Conservation (phyloP, 1,139 yeast genomes). For the Suhomyces maxii region DNA sequence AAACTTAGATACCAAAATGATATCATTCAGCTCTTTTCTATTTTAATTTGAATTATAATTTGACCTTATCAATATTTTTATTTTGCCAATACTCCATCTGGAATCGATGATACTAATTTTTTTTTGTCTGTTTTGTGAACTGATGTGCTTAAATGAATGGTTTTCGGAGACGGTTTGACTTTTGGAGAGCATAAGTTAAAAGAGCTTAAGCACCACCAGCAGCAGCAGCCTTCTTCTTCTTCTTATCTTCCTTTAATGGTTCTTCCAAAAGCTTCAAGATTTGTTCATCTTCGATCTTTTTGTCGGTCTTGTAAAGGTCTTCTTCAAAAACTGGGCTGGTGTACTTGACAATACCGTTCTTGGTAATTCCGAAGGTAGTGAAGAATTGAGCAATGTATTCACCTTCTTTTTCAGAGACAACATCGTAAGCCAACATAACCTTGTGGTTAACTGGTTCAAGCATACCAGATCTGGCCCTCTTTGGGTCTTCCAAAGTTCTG, state of each 20-base stretch:
- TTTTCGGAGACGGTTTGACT: too few species aligned
- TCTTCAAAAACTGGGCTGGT: slow-evolving; percentile 60
- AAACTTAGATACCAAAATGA: too few species aligned
- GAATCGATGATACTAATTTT: too few species aligned
- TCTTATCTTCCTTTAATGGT: slow-evolving; percentile 54
- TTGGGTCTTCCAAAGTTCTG: slow-evolving; percentile 66
- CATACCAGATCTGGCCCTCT: slow-evolving; percentile 74
- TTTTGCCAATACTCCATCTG: too few species aligned
- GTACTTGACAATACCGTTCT: slow-evolving; percentile 68
- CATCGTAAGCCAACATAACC: slow-evolving; percentile 68
- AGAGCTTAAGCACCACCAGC: neutral
- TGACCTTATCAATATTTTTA: too few species aligned
- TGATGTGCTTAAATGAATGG: too few species aligned
- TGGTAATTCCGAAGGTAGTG: slow-evolving; percentile 76
- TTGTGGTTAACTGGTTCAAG: slow-evolving; percentile 73
- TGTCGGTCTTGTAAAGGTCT: slow-evolving; percentile 54
- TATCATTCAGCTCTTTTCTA: too few species aligned
- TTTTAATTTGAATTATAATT: too few species aligned
- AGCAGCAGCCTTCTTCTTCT: slow-evolving; percentile 31
- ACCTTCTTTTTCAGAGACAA: slow-evolving; percentile 68
- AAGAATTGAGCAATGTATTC: slow-evolving; percentile 71
- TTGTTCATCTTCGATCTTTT: slow-evolving; percentile 56
- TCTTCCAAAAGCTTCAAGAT: slow-evolving; percentile 51
- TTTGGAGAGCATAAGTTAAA: too few species aligned
- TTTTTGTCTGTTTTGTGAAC: too few species aligned